Evolutionary conservation across 805 yeast genomes (phyloP), one percentile per base, ranked within the genome.

Genomic region (Ogataea trehaloabstinens): DNA sequence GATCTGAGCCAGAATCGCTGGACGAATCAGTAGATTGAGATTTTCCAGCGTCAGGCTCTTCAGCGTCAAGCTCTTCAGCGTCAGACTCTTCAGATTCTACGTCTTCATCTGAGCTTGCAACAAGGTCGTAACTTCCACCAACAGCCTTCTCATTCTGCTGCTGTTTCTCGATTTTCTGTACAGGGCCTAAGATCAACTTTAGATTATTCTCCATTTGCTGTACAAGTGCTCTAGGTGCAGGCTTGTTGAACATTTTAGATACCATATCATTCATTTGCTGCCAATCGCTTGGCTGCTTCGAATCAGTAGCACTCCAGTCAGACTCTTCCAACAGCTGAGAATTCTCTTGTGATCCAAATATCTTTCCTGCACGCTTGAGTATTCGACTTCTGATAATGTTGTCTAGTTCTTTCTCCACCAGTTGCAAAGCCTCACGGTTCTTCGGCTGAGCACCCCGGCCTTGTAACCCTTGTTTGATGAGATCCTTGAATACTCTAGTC

Each of bases 181-280:
- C 61, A 21, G 56, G 53, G 15, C 61, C 63, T 29, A 54, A 35
- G 6, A 60, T 42, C 28, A 58, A 28, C 42, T 45, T 50, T 36
- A 60, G 50, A 32, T 56, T 57, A 19, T 27, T 12, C 28, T 58
- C 61, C 17, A 40, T 52, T 39, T 48, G 52, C 28, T 39, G 51
- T 36, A 45, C 49, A 38, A 63, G 30, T 27, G 53, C 53, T 45
- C 67, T 68, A n/a, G 73, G 49, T 6, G 55, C 49, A 43, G 66
- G 66, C 48, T 61, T 63, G 45, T 76, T 74, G 68, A 72, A 74
- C 12, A 75, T 33, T 36, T 55, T 67, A 4, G 82, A 74, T 37
- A 80, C 58, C 32, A 69, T 51, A 38, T 66, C 69, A 52, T 80
- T 78, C 27, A 69, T 37, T 5, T 45, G 61, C 45, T 64, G 65